Base-by-base conservation (phyloP, 148 eudicot species). In the Spergularia marina region DNA sequence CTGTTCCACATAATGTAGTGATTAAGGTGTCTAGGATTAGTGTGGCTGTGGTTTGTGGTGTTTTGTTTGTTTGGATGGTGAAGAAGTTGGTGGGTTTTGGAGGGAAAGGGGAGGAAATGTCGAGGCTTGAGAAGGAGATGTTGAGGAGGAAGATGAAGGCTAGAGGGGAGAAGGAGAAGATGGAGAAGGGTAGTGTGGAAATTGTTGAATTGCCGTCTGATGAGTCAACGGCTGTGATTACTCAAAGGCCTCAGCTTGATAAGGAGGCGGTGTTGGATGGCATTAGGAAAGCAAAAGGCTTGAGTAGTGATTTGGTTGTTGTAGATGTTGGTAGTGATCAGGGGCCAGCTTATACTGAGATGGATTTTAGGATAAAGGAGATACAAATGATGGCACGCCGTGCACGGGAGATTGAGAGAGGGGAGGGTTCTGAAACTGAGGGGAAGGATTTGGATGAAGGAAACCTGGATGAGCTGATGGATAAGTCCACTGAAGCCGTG, bases 91-190 rank as follows among this genome's bases (percentile, higher is more conserved):
- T 90, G 63, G 25, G 51, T 30, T 70, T 41, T 59, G 82, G 83
- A 39, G 74, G 67, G 21, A 79, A 79, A 71, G 78, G 74, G 61
- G 44, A 21, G 18, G 88, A 89, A 76, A 63, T 78, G 65, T 70
- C 89, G 17, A 77, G 81, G 16, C 85, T 84, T 66, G 91, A 89
- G 84, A 90, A 86, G 82, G 91, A 94, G 72, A 94, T 90, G 91
- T 51, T 91, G 82, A 89, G 87, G 80, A 89, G 94, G 76, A 93
- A 93, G 83, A 78, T 83, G 11, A 83, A 86, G 82, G 81, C 90
- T 15, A 85, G 97, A 74, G 82, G 68, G 82, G 86, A 79, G 75
- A 86, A 73, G 68, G 92, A 90, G 81, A 81, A 72, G 36, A 71
- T 65, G 68, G 55, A 72, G 80, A 85, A 84, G 81, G 87, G 89